These are phyloP conservation scores for Myxozyma kluyveri DNA, from an alignment of 805 yeast genomes.

Conservation along the genomic window DNA sequence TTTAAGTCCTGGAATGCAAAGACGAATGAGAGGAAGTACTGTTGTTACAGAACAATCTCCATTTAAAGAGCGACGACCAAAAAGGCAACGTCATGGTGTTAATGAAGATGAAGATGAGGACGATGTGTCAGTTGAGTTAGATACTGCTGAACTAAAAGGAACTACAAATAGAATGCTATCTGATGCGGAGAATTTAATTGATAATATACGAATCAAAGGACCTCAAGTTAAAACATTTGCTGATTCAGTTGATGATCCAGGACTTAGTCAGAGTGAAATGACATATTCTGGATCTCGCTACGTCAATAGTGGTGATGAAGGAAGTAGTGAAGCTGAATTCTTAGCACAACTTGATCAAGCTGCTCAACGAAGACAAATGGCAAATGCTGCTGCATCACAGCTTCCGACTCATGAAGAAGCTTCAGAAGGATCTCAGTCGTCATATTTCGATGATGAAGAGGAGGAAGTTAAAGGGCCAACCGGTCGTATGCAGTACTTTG, in stretches of 20 bases:
- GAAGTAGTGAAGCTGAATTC: not conserved
- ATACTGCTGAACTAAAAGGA: conserved; percentile 1
- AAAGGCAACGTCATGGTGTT: conserved; percentile 16
- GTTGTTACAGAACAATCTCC: conserved; percentile 17
- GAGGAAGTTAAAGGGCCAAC: not conserved
- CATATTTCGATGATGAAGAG: not conserved
- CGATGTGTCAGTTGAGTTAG: not conserved
- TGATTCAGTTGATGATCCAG: conserved; percentile 19
- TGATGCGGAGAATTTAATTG: conserved; percentile 35
- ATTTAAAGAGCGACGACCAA: conserved; percentile 20
- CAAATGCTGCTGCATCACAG: not conserved
- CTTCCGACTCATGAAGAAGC: not conserved
- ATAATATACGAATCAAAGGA: conserved; percentile 24
- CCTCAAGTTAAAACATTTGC: conserved; percentile 10
- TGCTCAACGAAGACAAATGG: not conserved
- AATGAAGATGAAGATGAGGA: not conserved
- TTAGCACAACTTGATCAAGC: not conserved
- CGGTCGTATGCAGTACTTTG: conserved; percentile 7
- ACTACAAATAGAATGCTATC: conserved; percentile 33
- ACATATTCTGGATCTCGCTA: conserved; percentile 9
- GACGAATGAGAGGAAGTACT: not conserved
- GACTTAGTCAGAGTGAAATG: conserved; percentile 25
- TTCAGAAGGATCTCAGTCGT: not conserved
- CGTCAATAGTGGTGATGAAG: not conserved
- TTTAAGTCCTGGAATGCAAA: not conserved